Evolutionary conservation across 768 basidiomycete genomes (phyloP).

Genomic region (Amanita thiersii): DNA sequence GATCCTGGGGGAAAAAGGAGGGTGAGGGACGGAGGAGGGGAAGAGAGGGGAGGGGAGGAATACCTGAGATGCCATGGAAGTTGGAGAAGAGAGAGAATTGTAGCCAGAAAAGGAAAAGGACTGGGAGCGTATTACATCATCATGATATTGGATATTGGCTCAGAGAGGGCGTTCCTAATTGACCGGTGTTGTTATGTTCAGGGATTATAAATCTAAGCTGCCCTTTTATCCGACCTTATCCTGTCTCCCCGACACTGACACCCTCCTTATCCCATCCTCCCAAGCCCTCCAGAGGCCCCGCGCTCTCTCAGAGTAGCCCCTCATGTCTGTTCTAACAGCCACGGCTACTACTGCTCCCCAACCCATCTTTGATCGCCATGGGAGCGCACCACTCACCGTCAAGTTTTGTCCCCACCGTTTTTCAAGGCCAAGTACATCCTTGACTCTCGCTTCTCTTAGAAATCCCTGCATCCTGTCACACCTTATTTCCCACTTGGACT

Average conservation of each 20-base stretch:
- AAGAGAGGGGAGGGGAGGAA: neutral
- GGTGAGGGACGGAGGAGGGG: conserved; percentile 8
- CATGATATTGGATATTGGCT: neutral
- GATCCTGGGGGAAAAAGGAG: conserved; percentile 20
- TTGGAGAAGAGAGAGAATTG: conserved; percentile 6
- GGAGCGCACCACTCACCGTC: neutral
- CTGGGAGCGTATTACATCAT: neutral
- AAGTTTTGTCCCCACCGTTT: neutral
- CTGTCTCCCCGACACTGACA: no score
- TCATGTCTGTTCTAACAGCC: neutral
- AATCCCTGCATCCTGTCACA: conserved; percentile 11
- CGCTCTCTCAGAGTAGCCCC: no score
- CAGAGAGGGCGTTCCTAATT: neutral
- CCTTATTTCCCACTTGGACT: conserved; percentile 25
- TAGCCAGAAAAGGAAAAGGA: neutral
- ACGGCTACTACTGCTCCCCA: neutral
- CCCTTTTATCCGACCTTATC: no score
- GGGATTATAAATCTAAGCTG: no score
- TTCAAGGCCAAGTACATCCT: neutral
- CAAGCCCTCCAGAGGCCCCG: no score
- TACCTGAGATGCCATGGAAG: conserved; percentile 17
- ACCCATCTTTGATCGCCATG: no score
- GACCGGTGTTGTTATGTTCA: no score
- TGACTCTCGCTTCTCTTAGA: conserved; percentile 8
- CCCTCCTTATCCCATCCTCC: no score